Percentiles rank a stretch among this genome's conserved stretches.
These are phyloP conservation scores for Cardamine occulta DNA, from an alignment of 345 rosid genomes.

Conservation along the genomic window DNA sequence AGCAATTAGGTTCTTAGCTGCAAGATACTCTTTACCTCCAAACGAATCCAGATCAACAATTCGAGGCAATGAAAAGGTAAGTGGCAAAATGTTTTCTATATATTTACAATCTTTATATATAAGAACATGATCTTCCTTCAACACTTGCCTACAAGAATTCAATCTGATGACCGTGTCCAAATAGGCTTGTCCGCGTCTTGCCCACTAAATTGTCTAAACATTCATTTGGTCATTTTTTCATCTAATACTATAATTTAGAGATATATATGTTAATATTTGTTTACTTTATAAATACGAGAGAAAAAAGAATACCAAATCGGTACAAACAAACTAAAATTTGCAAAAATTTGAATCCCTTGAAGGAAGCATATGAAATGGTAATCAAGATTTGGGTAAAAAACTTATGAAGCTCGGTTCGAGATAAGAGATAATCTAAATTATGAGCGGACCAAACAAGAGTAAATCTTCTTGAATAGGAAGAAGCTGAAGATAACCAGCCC, in stretches of 20 bases:
- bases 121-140: slow-evolving; percentile 76
- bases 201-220: no score
- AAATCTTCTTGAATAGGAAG: no score
- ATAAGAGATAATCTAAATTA: slow-evolving; percentile 53
- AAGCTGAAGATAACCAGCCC: no score
- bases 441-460: slow-evolving; percentile 65
- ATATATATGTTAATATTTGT: no score
- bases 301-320: no score
- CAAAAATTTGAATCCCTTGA: no score
- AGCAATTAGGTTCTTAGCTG: slow-evolving; percentile 71
- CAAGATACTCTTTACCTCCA: slow-evolving; percentile 66
- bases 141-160: slow-evolving; percentile 61
- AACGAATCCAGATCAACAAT: no score
- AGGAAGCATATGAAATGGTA: slow-evolving; percentile 9
- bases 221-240: no score
- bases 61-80: slow-evolving; percentile 44
- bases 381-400: slow-evolving; percentile 35
- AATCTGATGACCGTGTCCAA: not conserved
- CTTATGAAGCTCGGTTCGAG: slow-evolving; percentile 86
- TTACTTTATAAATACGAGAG: no score
- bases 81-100: slow-evolving; percentile 62
- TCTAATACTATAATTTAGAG: no score
- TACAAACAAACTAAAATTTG: no score
- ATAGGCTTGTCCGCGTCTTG: no score
- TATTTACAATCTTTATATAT: slow-evolving; percentile 70